Base-by-base conservation (phyloP, 306 rosid species). In the Cicer judaicum region DNA sequence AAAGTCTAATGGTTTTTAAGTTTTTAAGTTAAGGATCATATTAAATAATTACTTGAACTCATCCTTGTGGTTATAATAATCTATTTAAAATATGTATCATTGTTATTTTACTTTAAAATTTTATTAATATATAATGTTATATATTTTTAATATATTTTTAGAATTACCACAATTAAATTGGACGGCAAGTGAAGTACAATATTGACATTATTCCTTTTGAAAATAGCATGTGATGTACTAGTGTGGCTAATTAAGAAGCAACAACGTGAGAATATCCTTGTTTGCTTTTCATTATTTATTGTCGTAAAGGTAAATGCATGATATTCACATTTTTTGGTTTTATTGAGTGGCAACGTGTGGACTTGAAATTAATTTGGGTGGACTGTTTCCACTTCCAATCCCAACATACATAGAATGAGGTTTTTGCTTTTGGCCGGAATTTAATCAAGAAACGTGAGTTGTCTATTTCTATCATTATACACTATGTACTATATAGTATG, bases 401-500 rank as follows among this genome's bases (percentile, higher is more conserved):
- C 16, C 65, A 64, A 40, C 7, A 14, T 13, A 40, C 12, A 14
- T 13, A 2, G 7, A 68, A 59, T 19, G 10, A 16, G 34, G 18
- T 36, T 52, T 19, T 43, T 39, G 41, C 34, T 29, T 41, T 68
- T 68, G 81, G 75, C 43, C 81, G 68, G 75, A 56, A 77, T 68
- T 55, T 64, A 19, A 67, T 43, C 10, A 14, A 53, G 41, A 47
- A 8, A 39, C 42, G 19, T 18, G 41, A 18, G 14, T 63, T 63
- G 11, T 73, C 7, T 41, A 52, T 2, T 50, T n/a, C 10, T 47
- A 47, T 12, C 11, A 29, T 12, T 47, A 4, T 47, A 1, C 1
- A 29, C 34, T 29, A 29, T 29, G 34, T 29, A 29, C 34, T 24
- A 24, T 24, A 24, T 29, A 29, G 34, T 29, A 13, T n/a, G 18